Evolutionary conservation across 768 basidiomycete genomes (phyloP).

Genomic region (Agaricus blazei): DNA sequence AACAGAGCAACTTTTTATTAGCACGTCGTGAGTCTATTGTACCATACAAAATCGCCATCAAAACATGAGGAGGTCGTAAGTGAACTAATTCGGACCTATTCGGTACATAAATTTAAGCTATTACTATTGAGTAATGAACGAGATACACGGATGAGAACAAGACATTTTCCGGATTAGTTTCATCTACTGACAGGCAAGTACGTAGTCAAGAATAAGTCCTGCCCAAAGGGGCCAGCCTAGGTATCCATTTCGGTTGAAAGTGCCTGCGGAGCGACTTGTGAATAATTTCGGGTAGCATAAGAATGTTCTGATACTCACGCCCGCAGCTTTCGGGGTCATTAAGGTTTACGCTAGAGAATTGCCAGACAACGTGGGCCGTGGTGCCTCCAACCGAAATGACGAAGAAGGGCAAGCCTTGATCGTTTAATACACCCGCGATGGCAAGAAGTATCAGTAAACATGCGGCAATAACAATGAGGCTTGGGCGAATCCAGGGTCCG

Average conservation of each 20-base stretch:
- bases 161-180: neutral
- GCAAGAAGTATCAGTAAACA: constrained; percentile 48
- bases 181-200: neutral
- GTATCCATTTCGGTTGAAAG: constrained; percentile 42
- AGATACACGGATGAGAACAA: no score
- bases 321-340: constrained; percentile 42
- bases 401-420: constrained; percentile 45
- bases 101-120: no score
- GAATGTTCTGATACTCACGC: constrained; percentile 22
- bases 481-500: constrained; percentile 50
- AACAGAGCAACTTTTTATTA: no score
- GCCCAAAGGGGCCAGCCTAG: constrained; percentile 44
- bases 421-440: constrained; percentile 48
- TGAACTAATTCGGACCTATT: no score
- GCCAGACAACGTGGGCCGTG: constrained; percentile 39
- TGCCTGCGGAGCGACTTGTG: constrained; percentile 21
- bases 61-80: no score
- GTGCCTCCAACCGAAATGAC: constrained; percentile 41
- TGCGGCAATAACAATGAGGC: constrained; percentile 48
- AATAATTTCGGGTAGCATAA: neutral
- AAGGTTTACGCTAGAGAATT: constrained; percentile 38
- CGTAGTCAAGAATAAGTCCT: constrained; percentile 37
- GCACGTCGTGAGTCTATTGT: no score
- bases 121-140: no score
- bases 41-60: no score